Base-by-base conservation (phyloP, 768 basidiomycete species). In the Sporobolomyces pararoseus region DNA sequence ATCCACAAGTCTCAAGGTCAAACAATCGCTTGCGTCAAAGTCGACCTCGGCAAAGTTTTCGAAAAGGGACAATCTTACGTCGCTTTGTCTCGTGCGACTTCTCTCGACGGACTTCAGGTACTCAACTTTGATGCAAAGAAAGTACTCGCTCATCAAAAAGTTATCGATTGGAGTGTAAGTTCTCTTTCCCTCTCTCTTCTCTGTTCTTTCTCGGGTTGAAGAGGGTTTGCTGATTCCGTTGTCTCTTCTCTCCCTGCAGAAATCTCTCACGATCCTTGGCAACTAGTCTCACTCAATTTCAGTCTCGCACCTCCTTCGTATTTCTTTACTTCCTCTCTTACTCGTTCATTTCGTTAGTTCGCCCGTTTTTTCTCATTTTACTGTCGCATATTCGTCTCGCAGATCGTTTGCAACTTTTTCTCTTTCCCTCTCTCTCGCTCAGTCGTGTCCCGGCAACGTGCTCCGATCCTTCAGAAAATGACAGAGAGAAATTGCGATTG, bases 1-100 rank as follows among this genome's bases (percentile, higher is more conserved):
- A 98, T 98, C 71, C 96, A 99, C 80, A 99, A 99, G 78, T 90
- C 89, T 16, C 96, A 99, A 79, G 96, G 96, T 14, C 96, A 98
- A 79, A 98, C 96, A 0, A 83, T 99, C 14, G 89, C 93, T 31
- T 86, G 91, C 53, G 94, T 98, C 75, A 95, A 89, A 77, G 94
- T 98, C 51, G 94, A 98, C 77, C 83, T 99, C 42, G 87, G 87
- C 35, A 88, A 86, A 77, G 89, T 98, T 7, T 99, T 99, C 77
- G 96, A 82, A 72, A 81, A 82, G 61, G 77, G 77, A 7, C 75
- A 78, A 63, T 66, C 72, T 31, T 78, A 77, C 59, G 77, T 76
- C 63, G 77, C 76, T 3, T 66, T 77, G 32, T 94, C 91, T 25
- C 90, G 92, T 27, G 91, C 92, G 21, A 93, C 91, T 0, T 87